Evolutionary conservation across 179 eudicot species (phyloP).

Genomic region (Silene vulgaris): DNA sequence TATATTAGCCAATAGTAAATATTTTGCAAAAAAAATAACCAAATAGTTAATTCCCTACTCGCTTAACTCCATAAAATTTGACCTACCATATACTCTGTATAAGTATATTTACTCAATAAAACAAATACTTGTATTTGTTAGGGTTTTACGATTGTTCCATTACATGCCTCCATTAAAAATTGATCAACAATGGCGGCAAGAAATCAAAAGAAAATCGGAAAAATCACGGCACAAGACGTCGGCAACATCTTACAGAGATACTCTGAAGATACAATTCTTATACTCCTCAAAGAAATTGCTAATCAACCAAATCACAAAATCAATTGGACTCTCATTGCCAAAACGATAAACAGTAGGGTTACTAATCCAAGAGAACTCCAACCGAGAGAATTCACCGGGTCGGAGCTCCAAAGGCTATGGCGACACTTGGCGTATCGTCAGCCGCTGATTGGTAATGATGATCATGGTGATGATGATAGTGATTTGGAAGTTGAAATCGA

Average conservation of each 20-base stretch:
- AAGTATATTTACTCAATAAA: no score
- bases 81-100: no score
- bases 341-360: not conserved
- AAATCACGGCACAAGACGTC: not conserved
- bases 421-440: slow-evolving; percentile 12
- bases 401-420: not conserved
- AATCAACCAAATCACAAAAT: not conserved
- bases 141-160: no score
- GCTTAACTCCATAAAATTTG: no score
- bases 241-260: not conserved
- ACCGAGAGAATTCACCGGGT: not conserved
- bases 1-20: no score
- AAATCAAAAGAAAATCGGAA: slow-evolving; percentile 1
- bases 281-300: not conserved
- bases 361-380: not conserved
- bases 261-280: not conserved
- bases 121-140: no score
- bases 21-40: no score
- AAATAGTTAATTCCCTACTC: no score
- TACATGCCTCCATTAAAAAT: no score
- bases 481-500: slow-evolving; percentile 28
- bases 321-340: not conserved
- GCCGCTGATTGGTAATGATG: not conserved
- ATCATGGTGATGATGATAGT: slow-evolving; percentile 8
- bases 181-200: not conserved